Base-by-base conservation (phyloP, 2,329 filamentous ascomycete genomes). In the Thermoascus crustaceus region DNA sequence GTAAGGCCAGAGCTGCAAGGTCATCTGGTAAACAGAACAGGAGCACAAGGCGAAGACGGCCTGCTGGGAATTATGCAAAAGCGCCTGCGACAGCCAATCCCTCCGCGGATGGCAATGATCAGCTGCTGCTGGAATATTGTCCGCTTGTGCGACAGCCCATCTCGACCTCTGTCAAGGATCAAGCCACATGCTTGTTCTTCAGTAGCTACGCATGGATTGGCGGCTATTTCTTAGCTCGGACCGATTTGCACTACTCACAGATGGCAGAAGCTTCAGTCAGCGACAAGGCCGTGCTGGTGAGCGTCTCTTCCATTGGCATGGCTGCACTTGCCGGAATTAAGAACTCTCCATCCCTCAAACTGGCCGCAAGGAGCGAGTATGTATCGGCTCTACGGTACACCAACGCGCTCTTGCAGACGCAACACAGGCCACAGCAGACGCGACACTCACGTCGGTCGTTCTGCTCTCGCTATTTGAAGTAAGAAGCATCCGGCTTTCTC, bases 401-500 rank as follows among this genome's bases (percentile, higher is more conserved):
- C 5, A 59, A 55, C 22, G 39, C 44, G 56, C 58, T 23, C 43
- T 66, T 21, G 42, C 46, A 25, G 49, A 60, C 34, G 42, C 49
- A 5, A 49, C 47, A 11, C 51, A 61, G 27, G 60, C 57, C n/a
- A 60, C 47, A 24, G 48, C 53, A 14, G 58, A 63, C 39, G 58
- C 68, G 30, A 63, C 70, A 7, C 64, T 72, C 10, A 63, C 76
- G 43, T 64, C 69, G 5, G 71, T 78, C 19, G 62, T 80, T 26
- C 65, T 75, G 46, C 66, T 80, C 43, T 74, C 75, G 30, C 64
- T 78, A 52, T 80, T 76, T 42, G 76, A 80, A 65, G 75, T 78
- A 56, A 48, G 60, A 10, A 30, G 22, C 34, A 38, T 30, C 2
- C 8, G 29, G 11, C 11, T 20, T 3, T 30, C 8, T 3, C 5